These are phyloP conservation scores for Endocladia muricata DNA, from an alignment of 31 red algal species.

Conservation along the genomic window DNA sequence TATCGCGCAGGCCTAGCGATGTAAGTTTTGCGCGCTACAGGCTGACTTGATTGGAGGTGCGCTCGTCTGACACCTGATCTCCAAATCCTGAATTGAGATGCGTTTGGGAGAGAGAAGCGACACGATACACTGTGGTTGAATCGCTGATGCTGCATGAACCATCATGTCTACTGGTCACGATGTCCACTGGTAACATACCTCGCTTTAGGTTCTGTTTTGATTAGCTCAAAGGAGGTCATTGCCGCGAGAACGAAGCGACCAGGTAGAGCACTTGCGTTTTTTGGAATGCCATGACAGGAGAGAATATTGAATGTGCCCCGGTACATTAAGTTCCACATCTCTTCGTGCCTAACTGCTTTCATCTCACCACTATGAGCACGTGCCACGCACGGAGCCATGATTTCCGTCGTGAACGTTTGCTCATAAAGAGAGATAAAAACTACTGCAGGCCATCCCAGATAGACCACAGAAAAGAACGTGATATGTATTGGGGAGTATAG, in stretches of 20 bases:
- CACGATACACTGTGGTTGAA: constrained; percentile 4
- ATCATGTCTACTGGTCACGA: background rate
- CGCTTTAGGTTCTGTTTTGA: background rate
- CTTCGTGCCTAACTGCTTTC: background rate
- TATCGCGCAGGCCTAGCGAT: background rate
- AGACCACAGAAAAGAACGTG: background rate
- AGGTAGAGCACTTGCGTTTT: background rate
- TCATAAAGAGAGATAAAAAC: background rate
- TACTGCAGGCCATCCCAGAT: background rate
- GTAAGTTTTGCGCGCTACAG: background rate
- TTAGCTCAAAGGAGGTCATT: background rate
- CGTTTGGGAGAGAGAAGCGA: background rate
- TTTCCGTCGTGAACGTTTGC: background rate
- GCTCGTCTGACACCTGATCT: background rate
- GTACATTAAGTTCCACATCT: background rate
- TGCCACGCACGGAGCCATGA: background rate
- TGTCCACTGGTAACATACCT: background rate
- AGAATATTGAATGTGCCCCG: constrained; percentile 5
- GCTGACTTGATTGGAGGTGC: background rate
- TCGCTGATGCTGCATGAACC: background rate
- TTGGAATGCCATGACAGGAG: background rate
- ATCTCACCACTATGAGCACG: background rate
- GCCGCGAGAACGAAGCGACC: background rate
- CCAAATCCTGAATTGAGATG: background rate
- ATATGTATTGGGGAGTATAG: background rate